These are phyloP conservation scores for Marsdenia floribunda DNA, from an alignment of 257 asterid species.

Conservation along the genomic window DNA sequence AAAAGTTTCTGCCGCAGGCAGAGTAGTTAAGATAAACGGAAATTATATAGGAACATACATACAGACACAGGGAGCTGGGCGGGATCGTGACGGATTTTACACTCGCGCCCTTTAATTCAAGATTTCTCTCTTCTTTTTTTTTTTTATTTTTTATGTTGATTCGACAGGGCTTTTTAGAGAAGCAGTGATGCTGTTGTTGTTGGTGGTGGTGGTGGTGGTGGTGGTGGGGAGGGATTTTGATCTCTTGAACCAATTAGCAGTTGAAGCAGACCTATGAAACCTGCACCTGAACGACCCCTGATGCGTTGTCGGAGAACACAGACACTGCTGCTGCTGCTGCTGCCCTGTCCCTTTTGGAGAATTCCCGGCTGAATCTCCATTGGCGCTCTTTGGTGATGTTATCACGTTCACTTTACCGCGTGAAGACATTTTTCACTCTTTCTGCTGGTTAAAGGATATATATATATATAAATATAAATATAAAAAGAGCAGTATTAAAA, in stretches of 20 bases:
- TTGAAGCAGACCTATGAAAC: slow-evolving; percentile 35
- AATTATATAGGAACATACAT: no score
- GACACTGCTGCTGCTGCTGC: slow-evolving; percentile 26
- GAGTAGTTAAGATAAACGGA: no score
- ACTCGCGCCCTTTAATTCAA: not conserved
- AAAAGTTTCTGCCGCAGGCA: no score
- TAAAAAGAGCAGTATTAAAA: not conserved
- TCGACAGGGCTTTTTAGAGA: slow-evolving; percentile 21
- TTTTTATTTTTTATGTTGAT: slow-evolving; percentile 14
- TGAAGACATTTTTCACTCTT: slow-evolving; percentile 16
- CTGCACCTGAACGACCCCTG: slow-evolving; percentile 50
- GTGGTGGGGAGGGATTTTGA: slow-evolving; percentile 35
- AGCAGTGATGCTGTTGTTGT: not conserved
- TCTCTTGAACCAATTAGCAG: slow-evolving; percentile 24
- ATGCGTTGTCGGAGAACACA: slow-evolving; percentile 56
- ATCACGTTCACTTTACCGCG: slow-evolving; percentile 7
- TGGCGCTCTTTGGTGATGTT: slow-evolving; percentile 17
- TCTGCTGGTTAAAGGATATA: not conserved
- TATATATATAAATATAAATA: not conserved
- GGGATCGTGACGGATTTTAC: not conserved
- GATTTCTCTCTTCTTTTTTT: no score
- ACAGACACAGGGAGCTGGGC: no score
- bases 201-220: slow-evolving; percentile 9
- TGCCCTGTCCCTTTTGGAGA: slow-evolving; percentile 26
- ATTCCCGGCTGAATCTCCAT: not conserved